Evolutionary conservation across 768 basidiomycete species (phyloP).

Genomic region (Leccinum obscurum): DNA sequence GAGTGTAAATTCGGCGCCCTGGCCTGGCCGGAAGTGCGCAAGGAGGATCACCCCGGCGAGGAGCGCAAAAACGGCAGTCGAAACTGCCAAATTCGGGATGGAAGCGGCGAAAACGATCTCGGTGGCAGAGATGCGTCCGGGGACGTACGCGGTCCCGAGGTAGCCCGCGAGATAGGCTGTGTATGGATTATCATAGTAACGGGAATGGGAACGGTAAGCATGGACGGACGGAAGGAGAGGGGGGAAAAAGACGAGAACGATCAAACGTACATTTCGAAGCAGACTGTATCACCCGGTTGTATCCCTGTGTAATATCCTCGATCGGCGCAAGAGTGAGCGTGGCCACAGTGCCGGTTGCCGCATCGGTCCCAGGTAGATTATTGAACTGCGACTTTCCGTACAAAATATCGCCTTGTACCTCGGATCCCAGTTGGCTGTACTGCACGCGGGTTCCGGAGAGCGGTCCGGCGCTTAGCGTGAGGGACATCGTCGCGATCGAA

Average conservation of each 20-base stretch:
- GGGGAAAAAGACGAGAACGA: neutral
- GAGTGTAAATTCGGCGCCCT: conserved; percentile 27
- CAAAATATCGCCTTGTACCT: conserved; percentile 20
- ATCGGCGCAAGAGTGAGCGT: conserved; percentile 12
- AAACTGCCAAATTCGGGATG: conserved; percentile 27
- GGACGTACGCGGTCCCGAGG: conserved; percentile 31
- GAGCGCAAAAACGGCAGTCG: conserved; percentile 25
- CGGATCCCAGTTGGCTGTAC: conserved; percentile 12
- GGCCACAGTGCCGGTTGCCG: neutral
- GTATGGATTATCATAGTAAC: neutral
- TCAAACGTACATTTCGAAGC: conserved; percentile 17
- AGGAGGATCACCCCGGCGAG: conserved; percentile 21
- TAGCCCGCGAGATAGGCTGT: conserved; percentile 24
- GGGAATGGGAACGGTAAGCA: neutral
- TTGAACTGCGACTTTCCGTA: conserved; percentile 21
- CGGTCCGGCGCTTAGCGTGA: conserved; percentile 7
- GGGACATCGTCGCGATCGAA: conserved; percentile 17
- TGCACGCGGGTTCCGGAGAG: neutral
- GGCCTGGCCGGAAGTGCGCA: conserved; percentile 24
- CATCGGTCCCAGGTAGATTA: conserved; percentile 1
- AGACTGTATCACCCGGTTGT: conserved; percentile 24
- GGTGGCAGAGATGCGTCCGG: conserved; percentile 24
- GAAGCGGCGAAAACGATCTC: conserved; percentile 28
- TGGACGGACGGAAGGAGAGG: too few species aligned
- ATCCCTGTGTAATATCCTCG: conserved; percentile 18